These are phyloP conservation scores for Mucor circinelloides DNA, from an alignment of 371 early-diverging fungal genomes.

Conservation along the genomic window DNA sequence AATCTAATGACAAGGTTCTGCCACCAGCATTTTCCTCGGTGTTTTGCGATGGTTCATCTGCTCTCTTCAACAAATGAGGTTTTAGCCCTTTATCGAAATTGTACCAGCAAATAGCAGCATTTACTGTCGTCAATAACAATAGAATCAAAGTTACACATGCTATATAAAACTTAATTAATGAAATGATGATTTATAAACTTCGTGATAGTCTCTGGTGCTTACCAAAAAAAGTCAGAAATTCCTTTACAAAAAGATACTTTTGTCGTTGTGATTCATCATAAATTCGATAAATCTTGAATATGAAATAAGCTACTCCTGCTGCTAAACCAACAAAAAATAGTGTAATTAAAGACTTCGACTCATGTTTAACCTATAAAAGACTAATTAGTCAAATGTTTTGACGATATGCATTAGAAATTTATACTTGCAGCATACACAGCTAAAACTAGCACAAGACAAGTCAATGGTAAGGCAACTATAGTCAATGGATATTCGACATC, in stretches of 20 bases:
- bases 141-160: conserved; percentile 67
- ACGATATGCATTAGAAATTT: not conserved
- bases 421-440: conserved; percentile 77
- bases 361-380: conserved; percentile 43
- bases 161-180: conserved; percentile 23
- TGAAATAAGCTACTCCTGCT: conserved; percentile 80
- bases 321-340: conserved; percentile 74
- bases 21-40: conserved; percentile 11
- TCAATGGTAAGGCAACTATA: conserved; percentile 79
- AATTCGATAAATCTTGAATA: conserved; percentile 84
- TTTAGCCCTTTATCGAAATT: conserved; percentile 90
- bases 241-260: conserved; percentile 65
- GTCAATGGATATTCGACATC: conserved; percentile 88
- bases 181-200: not conserved
- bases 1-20: conserved; percentile 27
- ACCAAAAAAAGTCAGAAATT: conserved; percentile 90
- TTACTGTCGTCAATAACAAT: conserved; percentile 68
- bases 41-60: conserved; percentile 6
- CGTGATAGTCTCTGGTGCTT: conserved; percentile 18
- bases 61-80: conserved; percentile 26
- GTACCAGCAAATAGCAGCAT: conserved; percentile 70
- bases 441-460: conserved; percentile 69
- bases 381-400: not conserved
- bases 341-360: conserved; percentile 56
- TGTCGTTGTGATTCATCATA: conserved; percentile 58